phyloP scores from a whole-genome alignment of 1,139 yeast species.

The Diutina rugosa region DNA sequence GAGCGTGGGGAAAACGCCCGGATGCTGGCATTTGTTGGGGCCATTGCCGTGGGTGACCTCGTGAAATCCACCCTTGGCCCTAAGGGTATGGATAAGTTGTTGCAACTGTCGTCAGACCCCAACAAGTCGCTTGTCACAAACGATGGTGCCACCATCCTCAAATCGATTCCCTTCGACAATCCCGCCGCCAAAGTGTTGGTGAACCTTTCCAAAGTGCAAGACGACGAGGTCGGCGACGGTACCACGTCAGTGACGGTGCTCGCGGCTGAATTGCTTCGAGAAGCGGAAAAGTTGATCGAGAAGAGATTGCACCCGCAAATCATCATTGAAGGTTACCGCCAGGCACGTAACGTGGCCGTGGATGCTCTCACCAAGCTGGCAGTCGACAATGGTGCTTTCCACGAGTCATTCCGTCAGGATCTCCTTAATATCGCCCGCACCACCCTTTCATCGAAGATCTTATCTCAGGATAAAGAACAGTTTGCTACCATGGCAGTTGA shows the following conservation, averaged over 20 bases:
- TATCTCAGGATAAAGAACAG: slow-evolving; percentile 87
- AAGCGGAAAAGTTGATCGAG: slow-evolving; percentile 88
- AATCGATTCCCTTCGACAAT: slow-evolving; percentile 88
- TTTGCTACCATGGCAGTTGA: slow-evolving; percentile 88
- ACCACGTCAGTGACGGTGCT: slow-evolving; percentile 97
- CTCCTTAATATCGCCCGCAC: slow-evolving; percentile 82
- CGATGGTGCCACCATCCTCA: slow-evolving; percentile 96
- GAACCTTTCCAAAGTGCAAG: slow-evolving; percentile 93
- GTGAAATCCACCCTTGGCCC: slow-evolving; percentile 96
- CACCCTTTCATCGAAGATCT: slow-evolving; percentile 82
- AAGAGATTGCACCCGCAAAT: slow-evolving; percentile 96
- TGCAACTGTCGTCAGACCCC: slow-evolving; percentile 77
- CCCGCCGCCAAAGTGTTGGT: slow-evolving; percentile 98
- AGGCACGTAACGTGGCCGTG: slow-evolving; percentile 76
- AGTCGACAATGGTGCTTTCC: slow-evolving; percentile 54
- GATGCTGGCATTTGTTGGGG: slow-evolving; percentile 93
- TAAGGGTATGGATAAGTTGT: slow-evolving; percentile 93
- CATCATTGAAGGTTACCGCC: slow-evolving; percentile 87
- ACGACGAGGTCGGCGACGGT: slow-evolving; percentile 98
- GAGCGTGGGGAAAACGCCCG: slow-evolving; percentile 98
- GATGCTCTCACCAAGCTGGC: slow-evolving; percentile 69
- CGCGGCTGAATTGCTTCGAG: slow-evolving; percentile 82
- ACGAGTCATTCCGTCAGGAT: slow-evolving; percentile 61
- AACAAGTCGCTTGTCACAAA: slow-evolving; percentile 71
- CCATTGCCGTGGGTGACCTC: slow-evolving; percentile 95